Conservation (phyloP, 2,329 filamentous ascomycete genomes). For the Huntiella omanensis region DNA sequence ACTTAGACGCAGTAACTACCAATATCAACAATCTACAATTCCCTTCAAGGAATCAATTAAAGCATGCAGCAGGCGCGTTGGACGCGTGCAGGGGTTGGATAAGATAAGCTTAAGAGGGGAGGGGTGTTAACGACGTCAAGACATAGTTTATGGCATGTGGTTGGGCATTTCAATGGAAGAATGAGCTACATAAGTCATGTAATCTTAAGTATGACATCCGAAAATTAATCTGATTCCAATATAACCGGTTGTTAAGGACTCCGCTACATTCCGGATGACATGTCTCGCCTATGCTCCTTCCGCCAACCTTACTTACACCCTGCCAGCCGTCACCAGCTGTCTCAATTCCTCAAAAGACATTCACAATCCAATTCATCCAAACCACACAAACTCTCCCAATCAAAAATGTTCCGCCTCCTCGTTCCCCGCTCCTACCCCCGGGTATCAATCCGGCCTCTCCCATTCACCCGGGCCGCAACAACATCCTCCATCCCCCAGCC, state of each 20-base stretch:
- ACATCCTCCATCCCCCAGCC: slow-evolving; percentile 76
- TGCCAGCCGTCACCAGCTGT: background rate
- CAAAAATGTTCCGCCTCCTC: slow-evolving; percentile 6
- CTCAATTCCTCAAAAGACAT: background rate
- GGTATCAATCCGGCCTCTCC: slow-evolving; percentile 18
- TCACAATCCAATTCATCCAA: background rate
- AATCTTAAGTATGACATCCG: background rate
- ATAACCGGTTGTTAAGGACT: no score
- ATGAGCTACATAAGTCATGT: background rate
- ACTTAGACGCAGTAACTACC: no score
- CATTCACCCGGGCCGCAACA: slow-evolving; percentile 82
- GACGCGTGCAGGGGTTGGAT: no score
- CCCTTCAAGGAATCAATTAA: no score
- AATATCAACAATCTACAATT: no score
- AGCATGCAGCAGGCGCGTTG: no score
- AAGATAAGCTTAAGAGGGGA: no score
- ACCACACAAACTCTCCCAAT: background rate
- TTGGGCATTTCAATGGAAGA: background rate
- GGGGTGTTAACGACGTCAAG: background rate
- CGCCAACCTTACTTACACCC: background rate
- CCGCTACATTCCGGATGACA: background rate
- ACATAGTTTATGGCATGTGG: no score
- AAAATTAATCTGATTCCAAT: background rate
- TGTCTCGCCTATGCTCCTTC: background rate
- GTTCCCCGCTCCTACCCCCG: slow-evolving; percentile 8